A percentile compares a stretch with the other conserved stretches of the same genome.
Conservation (phyloP, 208 protist genomes). For the Ichthyophonus hoferi region DNA sequence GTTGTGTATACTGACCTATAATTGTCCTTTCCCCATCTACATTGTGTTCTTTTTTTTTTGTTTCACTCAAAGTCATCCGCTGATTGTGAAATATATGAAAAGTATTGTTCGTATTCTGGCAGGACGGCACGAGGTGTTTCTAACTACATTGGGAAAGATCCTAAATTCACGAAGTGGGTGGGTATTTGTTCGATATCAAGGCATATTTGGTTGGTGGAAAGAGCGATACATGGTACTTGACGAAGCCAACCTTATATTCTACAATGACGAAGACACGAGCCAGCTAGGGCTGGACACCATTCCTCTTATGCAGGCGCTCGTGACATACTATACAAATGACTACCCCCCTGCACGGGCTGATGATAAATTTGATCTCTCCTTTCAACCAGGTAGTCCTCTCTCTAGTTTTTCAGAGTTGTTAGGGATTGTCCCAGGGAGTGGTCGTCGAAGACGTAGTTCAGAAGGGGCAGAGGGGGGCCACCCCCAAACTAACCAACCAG, state of each 20-base stretch:
- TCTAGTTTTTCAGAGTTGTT: background rate
- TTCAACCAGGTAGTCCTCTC: background rate
- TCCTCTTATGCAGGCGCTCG: background rate
- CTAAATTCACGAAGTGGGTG: background rate
- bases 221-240: background rate
- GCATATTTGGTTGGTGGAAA: background rate
- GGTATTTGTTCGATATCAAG: background rate
- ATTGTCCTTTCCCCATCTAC: no score
- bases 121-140: background rate
- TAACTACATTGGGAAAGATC: background rate
- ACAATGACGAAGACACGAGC: background rate
- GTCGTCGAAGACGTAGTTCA: background rate
- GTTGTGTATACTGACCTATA: no score
- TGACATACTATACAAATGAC: background rate
- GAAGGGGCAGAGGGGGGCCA: no score
- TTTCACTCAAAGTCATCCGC: background rate
- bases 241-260: background rate
- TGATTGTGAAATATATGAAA: background rate
- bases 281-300: background rate
- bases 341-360: background rate
- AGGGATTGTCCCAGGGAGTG: no score
- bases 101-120: background rate
- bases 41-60: no score
- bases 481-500: no score
- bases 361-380: background rate